Evolutionary conservation across 2,329 filamentous ascomycete species (phyloP).

Genomic region (Colletotrichum truncatum): DNA sequence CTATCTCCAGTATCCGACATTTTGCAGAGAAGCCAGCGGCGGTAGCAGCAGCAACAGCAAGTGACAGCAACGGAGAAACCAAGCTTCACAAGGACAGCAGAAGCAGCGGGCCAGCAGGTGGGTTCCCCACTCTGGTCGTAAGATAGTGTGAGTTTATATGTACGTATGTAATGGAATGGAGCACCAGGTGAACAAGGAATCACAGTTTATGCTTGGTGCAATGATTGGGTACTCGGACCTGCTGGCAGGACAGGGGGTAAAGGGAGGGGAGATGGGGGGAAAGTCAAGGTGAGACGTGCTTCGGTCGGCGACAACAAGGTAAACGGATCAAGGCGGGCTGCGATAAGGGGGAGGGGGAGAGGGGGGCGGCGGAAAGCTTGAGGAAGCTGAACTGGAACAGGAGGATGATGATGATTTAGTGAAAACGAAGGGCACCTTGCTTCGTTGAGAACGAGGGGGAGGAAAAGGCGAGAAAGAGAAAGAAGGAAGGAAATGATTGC

Average conservation of each 20-base stretch:
- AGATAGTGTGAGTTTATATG: conserved; percentile 28
- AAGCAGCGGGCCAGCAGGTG: conserved; percentile 21
- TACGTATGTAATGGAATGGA: conserved; percentile 17
- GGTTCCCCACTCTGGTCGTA: conserved; percentile 24
- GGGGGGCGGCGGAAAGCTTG: not conserved
- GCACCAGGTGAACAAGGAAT: conserved; percentile 15
- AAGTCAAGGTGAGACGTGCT: conserved; percentile 14
- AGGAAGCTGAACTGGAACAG: too few species aligned
- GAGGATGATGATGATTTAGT: too few species aligned
- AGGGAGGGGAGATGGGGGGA: not conserved
- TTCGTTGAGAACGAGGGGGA: too few species aligned
- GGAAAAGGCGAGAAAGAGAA: too few species aligned
- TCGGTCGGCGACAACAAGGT: conserved; percentile 5
- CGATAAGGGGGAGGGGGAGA: not conserved
- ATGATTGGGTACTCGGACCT: conserved; percentile 6
- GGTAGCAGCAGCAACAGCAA: not conserved
- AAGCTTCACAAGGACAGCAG: not conserved
- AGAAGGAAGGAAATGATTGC: too few species aligned
- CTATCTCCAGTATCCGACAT: conserved; percentile 48
- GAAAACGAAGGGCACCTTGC: too few species aligned
- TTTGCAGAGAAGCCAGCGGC: conserved; percentile 24
- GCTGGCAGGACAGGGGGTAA: conserved; percentile 13
- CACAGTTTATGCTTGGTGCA: conserved; percentile 20
- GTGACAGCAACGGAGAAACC: not conserved
- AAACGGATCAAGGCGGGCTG: not conserved